Evolutionary conservation across 2,329 filamentous ascomycete genomes (phyloP), one percentile per base, ranked within the genome.

Genomic region (Colletotrichum sansevieriae): DNA sequence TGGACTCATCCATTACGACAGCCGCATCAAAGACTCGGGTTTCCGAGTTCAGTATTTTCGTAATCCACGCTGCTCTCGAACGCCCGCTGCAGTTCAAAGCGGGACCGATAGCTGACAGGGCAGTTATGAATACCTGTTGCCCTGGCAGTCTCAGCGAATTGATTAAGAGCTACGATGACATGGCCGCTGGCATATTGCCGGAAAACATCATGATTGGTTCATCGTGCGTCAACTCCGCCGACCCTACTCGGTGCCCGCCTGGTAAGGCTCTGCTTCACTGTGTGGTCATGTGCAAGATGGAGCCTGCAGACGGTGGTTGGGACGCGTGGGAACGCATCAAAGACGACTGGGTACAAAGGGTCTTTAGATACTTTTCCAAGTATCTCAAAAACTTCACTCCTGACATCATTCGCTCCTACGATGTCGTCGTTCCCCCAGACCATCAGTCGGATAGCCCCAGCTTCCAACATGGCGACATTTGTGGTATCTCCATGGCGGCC

Each of bases 391-490:
- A 54, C 35, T 62, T 62, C 12, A 62, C 59, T 3, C 59, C 59
- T 6, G 46, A 62, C 35, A 62, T 62, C 4, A 10, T 62, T 35
- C 46, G 59, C n/a, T 62, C 59, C n/a, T 54, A 62, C 41, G 46
- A 61, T 5, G 59, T 52, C 8, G 59, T 62, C n/a, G 4, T 46
- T 12, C 59, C 59, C 25, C 44, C 46, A 15, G 46, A 62, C 20
- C 59, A 62, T 39, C 59, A 54, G 44, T 62, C 59, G 9, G 46
- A 54, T n/a, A 62, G 59, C 20, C 46, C 59, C 15, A 62, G 59
- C 47, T 62, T 62, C 22, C 59, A 62, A 7, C 59, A 46, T 9
- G 59, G 59, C 2, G 59, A 62, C 4, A 62, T 62, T 11, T 51
- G 46, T 20, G 59, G 59, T 9, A 46, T 62, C n/a, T 62, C 59